A percentile compares a stretch with the other conserved stretches of the same genome.
Conservation (phyloP, 169 alveolate species). For the Cryptosporidium baileyi region DNA sequence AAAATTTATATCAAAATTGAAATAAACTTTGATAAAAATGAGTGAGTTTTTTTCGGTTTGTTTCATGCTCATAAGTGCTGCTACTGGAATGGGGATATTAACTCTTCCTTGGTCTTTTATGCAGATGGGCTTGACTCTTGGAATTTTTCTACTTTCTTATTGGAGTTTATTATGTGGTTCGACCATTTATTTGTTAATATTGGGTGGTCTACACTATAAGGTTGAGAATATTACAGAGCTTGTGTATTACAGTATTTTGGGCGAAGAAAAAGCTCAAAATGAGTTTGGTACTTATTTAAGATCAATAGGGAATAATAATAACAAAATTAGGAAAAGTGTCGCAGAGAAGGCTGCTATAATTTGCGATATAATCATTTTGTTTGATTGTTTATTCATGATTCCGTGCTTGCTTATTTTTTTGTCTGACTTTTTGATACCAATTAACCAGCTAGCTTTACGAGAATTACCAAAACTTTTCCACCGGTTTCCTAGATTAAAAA, state of each 20-base stretch:
- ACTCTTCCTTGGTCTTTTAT: slow-evolving; percentile 63
- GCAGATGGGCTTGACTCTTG: slow-evolving; percentile 39
- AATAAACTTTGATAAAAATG: neutral
- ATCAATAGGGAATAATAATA: neutral
- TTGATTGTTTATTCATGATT: slow-evolving; percentile 54
- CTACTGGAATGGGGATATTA: slow-evolving; percentile 65
- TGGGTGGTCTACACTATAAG: slow-evolving; percentile 55
- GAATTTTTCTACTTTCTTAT: slow-evolving; percentile 11
- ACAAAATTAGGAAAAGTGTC: neutral
- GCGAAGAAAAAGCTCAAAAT: neutral
- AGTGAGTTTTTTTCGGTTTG: slow-evolving; percentile 50
- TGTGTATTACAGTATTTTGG: slow-evolving; percentile 51
- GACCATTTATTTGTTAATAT: slow-evolving; percentile 33
- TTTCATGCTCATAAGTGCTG: slow-evolving; percentile 57
- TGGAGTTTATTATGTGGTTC: slow-evolving; percentile 58
- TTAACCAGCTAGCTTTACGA: slow-evolving; percentile 1
- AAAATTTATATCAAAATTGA: neutral
- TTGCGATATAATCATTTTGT: slow-evolving; percentile 13
- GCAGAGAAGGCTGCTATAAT: slow-evolving; percentile 5
- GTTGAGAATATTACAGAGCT: slow-evolving; percentile 48
- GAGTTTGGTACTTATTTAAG: neutral
- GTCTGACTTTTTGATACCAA: slow-evolving; percentile 47
- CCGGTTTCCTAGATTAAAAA: slow-evolving; percentile 1
- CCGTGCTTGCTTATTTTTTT: slow-evolving; percentile 51
- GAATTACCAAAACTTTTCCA: slow-evolving; percentile 5